Evolutionary conservation across 495 filamentous ascomycete species (phyloP).

Genomic region (Podospora appendiculata): DNA sequence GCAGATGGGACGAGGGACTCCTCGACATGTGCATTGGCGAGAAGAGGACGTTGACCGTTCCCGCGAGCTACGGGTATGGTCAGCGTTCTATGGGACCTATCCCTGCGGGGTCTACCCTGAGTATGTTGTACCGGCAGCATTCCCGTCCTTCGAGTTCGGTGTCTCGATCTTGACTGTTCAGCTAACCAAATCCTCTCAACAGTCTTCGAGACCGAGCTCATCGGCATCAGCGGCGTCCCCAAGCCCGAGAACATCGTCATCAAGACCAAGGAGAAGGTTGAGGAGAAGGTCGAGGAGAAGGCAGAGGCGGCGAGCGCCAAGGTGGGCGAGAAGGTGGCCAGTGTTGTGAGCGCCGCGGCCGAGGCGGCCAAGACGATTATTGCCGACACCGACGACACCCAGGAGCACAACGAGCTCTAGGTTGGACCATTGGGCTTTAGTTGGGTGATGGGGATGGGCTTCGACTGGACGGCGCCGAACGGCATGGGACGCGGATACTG

Average conservation of each 20-base stretch:
- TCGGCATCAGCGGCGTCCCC: conserved; percentile 75
- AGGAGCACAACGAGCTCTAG: conserved; percentile 48
- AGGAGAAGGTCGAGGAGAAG: conserved; percentile 23
- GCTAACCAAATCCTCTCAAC: conserved; percentile 12
- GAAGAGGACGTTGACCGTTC: conserved; percentile 83
- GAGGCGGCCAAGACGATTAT: conserved; percentile 36
- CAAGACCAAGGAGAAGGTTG: conserved; percentile 26
- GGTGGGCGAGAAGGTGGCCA: conserved; percentile 36
- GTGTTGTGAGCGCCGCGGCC: conserved; percentile 34
- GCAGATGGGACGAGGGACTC: conserved; percentile 81
- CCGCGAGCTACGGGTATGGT: conserved; percentile 81
- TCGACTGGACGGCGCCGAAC: too few relatives aligned
- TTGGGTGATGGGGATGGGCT: too few relatives aligned
- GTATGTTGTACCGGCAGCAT: conserved; percentile 28
- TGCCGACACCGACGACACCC: conserved; percentile 41
- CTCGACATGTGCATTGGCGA: conserved; percentile 96
- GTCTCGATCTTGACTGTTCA: not conserved
- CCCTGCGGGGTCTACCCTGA: conserved; percentile 65
- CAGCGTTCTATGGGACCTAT: conserved; percentile 67
- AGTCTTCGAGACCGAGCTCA: conserved; percentile 91
- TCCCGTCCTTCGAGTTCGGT: too few relatives aligned
- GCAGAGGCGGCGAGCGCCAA: conserved; percentile 28
- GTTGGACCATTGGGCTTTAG: too few relatives aligned
- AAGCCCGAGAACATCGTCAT: conserved; percentile 42
- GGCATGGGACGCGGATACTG: too few relatives aligned